These are phyloP conservation scores for Vaccinium myrtillus DNA, from an alignment of 148 eudicot species.

Conservation along the genomic window DNA sequence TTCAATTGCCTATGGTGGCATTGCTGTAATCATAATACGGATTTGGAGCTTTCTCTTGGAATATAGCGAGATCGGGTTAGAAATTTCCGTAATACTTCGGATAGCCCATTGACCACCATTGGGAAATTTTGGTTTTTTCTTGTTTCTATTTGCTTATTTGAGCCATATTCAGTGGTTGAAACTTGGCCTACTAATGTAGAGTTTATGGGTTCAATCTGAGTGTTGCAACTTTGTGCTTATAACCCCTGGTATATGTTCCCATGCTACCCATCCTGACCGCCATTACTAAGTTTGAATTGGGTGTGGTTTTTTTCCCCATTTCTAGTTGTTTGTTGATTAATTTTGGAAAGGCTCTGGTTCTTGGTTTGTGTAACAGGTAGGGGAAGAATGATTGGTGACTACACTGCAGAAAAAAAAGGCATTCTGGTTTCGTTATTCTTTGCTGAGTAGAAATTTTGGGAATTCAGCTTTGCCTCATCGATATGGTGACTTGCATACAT, in stretches of 20 bases:
- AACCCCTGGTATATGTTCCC: not conserved
- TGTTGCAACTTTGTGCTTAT: not conserved
- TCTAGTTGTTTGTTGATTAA: not conserved
- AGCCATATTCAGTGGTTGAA: not conserved
- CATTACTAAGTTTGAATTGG: not conserved
- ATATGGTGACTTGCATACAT: slow-evolving; percentile 3
- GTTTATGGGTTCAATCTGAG: not conserved
- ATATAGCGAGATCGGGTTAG: not conserved
- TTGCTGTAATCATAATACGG: not conserved
- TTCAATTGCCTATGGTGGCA: not conserved
- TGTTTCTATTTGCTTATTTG: not conserved
- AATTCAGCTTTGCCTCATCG: not conserved
- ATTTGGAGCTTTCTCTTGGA: not conserved
- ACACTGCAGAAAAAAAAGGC: not conserved
- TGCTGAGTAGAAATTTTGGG: not conserved
- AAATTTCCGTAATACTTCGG: not conserved
- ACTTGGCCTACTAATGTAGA: not conserved
- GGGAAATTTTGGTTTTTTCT: not conserved
- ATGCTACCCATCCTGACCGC: not conserved
- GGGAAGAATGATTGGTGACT: not conserved
- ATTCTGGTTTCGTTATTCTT: not conserved
- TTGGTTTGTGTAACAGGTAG: slow-evolving; percentile 2
- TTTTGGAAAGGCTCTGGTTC: not conserved
- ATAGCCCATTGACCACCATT: not conserved
- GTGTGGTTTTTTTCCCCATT: not conserved